Evolutionary conservation across 1,284 basidiomycete genomes (phyloP).

Genomic region (Cryptococcus sp.): DNA sequence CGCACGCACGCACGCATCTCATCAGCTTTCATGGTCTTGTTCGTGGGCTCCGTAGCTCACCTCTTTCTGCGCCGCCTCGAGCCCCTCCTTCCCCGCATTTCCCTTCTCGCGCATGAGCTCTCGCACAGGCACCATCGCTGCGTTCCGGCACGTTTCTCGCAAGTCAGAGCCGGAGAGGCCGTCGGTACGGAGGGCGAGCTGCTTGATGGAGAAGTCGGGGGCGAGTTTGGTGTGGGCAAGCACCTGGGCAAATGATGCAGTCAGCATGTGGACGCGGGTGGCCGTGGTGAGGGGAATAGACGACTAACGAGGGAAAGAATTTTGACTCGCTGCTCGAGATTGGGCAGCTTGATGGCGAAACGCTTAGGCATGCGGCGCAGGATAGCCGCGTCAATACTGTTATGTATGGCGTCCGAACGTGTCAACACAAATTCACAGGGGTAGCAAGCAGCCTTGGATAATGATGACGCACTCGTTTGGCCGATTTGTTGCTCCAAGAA

Average conservation of each 20-base stretch:
- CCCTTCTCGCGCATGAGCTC: conserved; percentile 72
- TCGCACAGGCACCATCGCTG: conserved; percentile 85
- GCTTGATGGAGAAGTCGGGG: conserved; percentile 61
- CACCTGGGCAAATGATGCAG: conserved; percentile 59
- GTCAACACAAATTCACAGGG: neutral
- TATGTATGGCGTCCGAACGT: conserved; percentile 20
- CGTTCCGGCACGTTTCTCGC: conserved; percentile 89
- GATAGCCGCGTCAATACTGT: conserved; percentile 93
- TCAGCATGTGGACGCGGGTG: neutral
- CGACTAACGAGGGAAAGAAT: conserved; percentile 75
- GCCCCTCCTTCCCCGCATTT: conserved; percentile 45
- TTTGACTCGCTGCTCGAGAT: conserved; percentile 73
- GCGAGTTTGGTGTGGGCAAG: conserved; percentile 71
- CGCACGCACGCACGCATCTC: neutral
- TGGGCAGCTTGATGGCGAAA: conserved; percentile 85
- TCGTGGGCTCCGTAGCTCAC: conserved; percentile 26
- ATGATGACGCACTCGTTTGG: conserved; percentile 54
- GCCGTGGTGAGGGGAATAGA: neutral
- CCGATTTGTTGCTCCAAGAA: conserved; percentile 93
- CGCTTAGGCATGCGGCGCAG: conserved; percentile 95
- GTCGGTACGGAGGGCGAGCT: conserved; percentile 69
- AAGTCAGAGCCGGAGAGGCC: conserved; percentile 89
- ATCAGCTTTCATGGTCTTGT: neutral
- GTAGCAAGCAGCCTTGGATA: no score
- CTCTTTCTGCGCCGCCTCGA: conserved; percentile 48